A percentile compares a stretch with the other conserved stretches of the same genome.
These are phyloP conservation scores for Trichoderma brevicompactum DNA, from an alignment of 2,329 filamentous ascomycete species.

Conservation along the genomic window DNA sequence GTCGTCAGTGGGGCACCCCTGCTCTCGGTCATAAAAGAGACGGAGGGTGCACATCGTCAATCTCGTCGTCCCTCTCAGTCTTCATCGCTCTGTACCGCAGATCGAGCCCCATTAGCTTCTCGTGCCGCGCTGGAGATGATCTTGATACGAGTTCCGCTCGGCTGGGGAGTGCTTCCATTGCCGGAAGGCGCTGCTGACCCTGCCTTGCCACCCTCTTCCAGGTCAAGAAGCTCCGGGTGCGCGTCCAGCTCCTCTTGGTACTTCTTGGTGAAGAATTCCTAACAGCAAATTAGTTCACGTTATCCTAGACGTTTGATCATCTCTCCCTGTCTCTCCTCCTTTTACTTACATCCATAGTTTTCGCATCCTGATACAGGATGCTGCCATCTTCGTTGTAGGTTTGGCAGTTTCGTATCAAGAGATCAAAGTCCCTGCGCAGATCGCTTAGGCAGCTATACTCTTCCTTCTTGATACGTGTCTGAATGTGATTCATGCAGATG, in stretches of 20 bases:
- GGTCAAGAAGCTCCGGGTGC: constrained; percentile 59
- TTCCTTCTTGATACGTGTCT: constrained; percentile 93
- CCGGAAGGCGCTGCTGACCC: constrained; percentile 56
- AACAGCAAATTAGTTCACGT: constrained; percentile 41
- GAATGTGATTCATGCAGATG: constrained; percentile 95
- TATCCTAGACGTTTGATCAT: not conserved
- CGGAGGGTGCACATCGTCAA: constrained; percentile 12
- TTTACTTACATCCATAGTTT: constrained; percentile 80
- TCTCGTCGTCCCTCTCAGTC: constrained; percentile 44
- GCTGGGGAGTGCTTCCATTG: constrained; percentile 67
- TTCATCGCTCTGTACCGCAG: constrained; percentile 57
- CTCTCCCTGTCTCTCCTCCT: not conserved
- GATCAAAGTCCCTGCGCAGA: constrained; percentile 78
- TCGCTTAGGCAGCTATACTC: constrained; percentile 84
- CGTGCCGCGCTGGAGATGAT: constrained; percentile 56
- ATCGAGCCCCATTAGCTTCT: constrained; percentile 47
- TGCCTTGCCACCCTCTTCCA: constrained; percentile 53
- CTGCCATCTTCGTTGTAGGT: constrained; percentile 97
- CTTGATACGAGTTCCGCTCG: constrained; percentile 70
- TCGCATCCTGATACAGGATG: constrained; percentile 88
- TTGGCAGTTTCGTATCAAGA: constrained; percentile 88
- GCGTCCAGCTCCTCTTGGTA: constrained; percentile 59
- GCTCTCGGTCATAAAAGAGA: constrained; percentile 12
- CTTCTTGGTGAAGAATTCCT: constrained; percentile 62
- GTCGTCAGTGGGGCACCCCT: constrained; percentile 23